Percentiles rank a stretch among this genome's conserved stretches.
phyloP scores from a whole-genome alignment of 495 filamentous ascomycete species.

The Aspergillus carlsbadensis region DNA sequence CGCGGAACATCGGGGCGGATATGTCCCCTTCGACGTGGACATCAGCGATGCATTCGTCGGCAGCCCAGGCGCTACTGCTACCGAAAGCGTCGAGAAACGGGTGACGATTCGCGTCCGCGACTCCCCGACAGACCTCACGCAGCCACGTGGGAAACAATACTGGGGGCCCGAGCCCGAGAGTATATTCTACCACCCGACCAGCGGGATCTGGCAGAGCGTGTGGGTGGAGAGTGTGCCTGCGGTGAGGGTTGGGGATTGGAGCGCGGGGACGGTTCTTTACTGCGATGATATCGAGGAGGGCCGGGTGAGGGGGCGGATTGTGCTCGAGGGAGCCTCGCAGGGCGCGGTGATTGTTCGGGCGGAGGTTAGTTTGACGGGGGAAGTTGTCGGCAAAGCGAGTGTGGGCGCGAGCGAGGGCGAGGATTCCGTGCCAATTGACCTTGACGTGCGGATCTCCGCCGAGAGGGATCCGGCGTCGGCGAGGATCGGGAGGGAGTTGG shows the following conservation, averaged over 20 bases:
- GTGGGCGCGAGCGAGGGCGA: constrained; percentile 17
- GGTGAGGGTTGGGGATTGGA: constrained; percentile 26
- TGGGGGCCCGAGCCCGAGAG: constrained; percentile 39
- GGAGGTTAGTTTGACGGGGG: constrained; percentile 13
- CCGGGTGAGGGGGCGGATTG: constrained; percentile 23
- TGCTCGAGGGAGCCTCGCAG: constrained; percentile 19
- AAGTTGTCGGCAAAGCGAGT: constrained; percentile 14
- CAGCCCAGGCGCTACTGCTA: too few species aligned
- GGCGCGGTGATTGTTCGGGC: not conserved
- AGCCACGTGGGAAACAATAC: constrained; percentile 42
- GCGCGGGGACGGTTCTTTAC: constrained; percentile 33
- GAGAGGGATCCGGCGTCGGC: too few species aligned
- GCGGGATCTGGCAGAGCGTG: constrained; percentile 38
- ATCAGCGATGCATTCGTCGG: constrained; percentile 24
- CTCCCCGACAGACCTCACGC: constrained; percentile 34
- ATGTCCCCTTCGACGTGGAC: constrained; percentile 40
- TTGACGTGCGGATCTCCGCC: constrained; percentile 21
- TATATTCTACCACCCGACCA: constrained; percentile 41
- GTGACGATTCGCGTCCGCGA: constrained; percentile 33
- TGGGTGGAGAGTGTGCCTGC: constrained; percentile 39
- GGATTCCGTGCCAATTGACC: constrained; percentile 23
- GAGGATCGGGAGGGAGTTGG: too few species aligned
- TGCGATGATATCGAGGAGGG: constrained; percentile 34
- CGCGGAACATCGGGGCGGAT: constrained; percentile 33
- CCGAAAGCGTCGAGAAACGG: not conserved